Conservation (phyloP, 495 filamentous ascomycete species). For the Neurospora terricola region DNA sequence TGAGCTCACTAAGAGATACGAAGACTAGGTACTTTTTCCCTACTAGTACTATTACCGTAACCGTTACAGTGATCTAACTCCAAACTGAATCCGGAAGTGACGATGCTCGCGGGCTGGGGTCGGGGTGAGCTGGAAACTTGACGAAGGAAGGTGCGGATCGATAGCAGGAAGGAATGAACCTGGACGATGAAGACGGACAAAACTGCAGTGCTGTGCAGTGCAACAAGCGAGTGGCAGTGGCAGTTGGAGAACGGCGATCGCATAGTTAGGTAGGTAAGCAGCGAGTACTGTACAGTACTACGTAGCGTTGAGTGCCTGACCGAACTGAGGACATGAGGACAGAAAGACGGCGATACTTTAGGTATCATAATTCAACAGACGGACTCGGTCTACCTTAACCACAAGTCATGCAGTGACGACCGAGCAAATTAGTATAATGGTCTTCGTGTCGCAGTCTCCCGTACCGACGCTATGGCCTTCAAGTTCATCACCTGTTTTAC, state of each 20-base stretch:
- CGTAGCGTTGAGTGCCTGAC: too few species aligned
- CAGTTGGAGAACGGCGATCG: not conserved
- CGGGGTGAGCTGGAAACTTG: not conserved
- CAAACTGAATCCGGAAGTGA: not conserved
- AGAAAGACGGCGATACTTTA: not conserved
- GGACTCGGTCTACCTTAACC: not conserved
- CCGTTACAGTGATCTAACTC: too few species aligned
- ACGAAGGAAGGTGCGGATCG: not conserved
- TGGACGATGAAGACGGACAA: not conserved
- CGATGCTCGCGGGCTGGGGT: not conserved
- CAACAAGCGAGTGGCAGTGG: not conserved
- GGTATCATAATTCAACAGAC: too few species aligned
- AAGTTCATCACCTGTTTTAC: not conserved
- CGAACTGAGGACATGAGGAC: not conserved
- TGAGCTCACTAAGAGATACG: not conserved
- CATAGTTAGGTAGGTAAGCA: too few species aligned
- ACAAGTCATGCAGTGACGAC: not conserved
- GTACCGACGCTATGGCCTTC: not conserved
- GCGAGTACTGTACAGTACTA: too few species aligned
- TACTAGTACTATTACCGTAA: too few species aligned
- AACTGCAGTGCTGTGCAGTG: not conserved
- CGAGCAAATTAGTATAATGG: not conserved
- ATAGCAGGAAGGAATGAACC: not conserved
- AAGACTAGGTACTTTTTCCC: not conserved
- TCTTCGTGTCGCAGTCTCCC: not conserved